Conservation (phyloP, 352 stramenopile species). For the Pythium oligandrum region DNA sequence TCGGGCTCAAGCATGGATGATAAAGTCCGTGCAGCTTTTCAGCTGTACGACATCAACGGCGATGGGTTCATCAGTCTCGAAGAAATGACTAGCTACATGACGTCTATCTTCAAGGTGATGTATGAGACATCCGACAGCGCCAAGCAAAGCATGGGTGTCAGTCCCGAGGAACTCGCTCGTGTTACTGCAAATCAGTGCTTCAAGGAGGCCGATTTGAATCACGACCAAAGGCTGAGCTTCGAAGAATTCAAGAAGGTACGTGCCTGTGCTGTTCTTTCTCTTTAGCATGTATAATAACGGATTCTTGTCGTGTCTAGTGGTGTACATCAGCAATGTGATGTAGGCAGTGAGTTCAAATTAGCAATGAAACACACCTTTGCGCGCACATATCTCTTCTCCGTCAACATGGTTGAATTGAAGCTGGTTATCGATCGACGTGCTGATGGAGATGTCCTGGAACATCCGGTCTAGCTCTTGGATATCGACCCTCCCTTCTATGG, state of each 20-base stretch:
- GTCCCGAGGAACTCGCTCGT: slow-evolving; percentile 69
- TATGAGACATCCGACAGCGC: slow-evolving; percentile 80
- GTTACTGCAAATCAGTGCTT: slow-evolving; percentile 84
- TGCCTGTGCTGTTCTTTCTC: neutral
- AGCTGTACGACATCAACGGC: slow-evolving; percentile 82
- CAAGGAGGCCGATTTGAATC: slow-evolving; percentile 77
- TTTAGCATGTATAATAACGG: neutral
- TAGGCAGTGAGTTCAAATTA: neutral
- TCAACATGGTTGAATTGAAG: too few relatives aligned
- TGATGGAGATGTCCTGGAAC: too few relatives aligned
- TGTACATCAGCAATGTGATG: slow-evolving; percentile 10
- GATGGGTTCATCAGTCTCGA: slow-evolving; percentile 83
- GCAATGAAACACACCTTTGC: neutral
- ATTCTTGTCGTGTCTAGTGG: slow-evolving; percentile 6
- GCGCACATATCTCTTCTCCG: too few relatives aligned
- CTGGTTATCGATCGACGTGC: too few relatives aligned
- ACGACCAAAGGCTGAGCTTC: slow-evolving; percentile 84
- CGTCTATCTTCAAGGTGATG: slow-evolving; percentile 88
- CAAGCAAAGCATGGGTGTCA: slow-evolving; percentile 71
- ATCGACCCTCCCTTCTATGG: slow-evolving; percentile 5
- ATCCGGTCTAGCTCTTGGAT: neutral
- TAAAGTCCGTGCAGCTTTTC: slow-evolving; percentile 81
- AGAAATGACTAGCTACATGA: slow-evolving; percentile 88
- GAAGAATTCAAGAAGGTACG: slow-evolving; percentile 88
- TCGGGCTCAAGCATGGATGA: slow-evolving; percentile 85